Conservation (phyloP, 2,329 filamentous ascomycete genomes). For the Botrytis galanthina region DNA sequence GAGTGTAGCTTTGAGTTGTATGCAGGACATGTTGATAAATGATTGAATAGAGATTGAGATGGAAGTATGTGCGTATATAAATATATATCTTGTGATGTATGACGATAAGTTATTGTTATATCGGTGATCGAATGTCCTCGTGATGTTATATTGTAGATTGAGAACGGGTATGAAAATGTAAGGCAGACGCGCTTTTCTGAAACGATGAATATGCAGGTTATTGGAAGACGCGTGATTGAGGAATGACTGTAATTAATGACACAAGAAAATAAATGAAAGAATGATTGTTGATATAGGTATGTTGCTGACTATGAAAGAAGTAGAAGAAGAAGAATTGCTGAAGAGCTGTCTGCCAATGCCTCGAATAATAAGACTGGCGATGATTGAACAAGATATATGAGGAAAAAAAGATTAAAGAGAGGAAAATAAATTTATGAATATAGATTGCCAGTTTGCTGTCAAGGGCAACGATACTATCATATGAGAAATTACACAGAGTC, state of each 20-base stretch:
- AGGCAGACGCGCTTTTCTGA: conserved; percentile 18
- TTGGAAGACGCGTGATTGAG: conserved; percentile 25
- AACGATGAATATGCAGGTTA: conserved; percentile 14
- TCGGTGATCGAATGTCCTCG: not conserved
- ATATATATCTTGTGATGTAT: conserved; percentile 3
- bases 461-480: conserved; percentile 32
- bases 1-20: conserved; percentile 21
- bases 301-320: conserved; percentile 11
- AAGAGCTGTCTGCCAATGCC: conserved; percentile 21
- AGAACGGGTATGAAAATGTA: not conserved
- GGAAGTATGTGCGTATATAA: conserved; percentile 15
- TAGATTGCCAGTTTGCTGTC: conserved; percentile 27
- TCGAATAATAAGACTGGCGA: conserved; percentile 5
- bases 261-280: not conserved
- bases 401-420: conserved; percentile 12
- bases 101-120: not conserved
- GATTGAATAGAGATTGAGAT: not conserved
- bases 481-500: conserved; percentile 35
- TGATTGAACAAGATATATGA: conserved; percentile 17
- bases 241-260: conserved; percentile 18
- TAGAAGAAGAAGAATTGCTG: conserved; percentile 24
- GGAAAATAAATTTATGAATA: conserved; percentile 12
- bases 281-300: not conserved
- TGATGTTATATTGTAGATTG: conserved; percentile 1
- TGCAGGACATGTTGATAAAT: conserved; percentile 23